A percentile compares a stretch with the other conserved stretches of the same genome.
These are phyloP conservation scores for Xylariaceae sp. DNA, from an alignment of 2,329 filamentous ascomycete genomes.

Conservation along the genomic window DNA sequence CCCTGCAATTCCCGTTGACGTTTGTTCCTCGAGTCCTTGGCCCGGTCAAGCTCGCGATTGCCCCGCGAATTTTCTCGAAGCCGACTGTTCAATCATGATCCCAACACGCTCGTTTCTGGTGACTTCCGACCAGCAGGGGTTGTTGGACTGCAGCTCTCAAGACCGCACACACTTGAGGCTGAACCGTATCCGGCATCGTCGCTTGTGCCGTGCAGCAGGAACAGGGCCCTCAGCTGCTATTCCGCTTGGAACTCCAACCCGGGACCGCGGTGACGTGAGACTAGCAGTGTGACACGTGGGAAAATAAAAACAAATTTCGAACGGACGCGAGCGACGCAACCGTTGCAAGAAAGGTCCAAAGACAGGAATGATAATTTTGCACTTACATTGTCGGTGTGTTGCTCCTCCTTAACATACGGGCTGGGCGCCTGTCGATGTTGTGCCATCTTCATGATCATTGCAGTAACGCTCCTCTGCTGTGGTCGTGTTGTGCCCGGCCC, in stretches of 20 bases:
- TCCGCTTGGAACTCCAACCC: constrained; percentile 15
- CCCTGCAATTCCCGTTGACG: constrained; percentile 45
- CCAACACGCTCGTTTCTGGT: constrained; percentile 13
- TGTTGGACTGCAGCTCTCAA: constrained; percentile 12
- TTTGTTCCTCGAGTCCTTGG: constrained; percentile 36
- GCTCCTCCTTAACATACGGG: constrained; percentile 43
- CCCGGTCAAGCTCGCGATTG: constrained; percentile 45
- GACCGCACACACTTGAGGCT: constrained; percentile 21
- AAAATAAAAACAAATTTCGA: not conserved
- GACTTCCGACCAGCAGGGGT: constrained; percentile 23
- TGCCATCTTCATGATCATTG: constrained; percentile 46
- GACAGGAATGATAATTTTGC: constrained; percentile 21
- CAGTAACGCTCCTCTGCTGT: constrained; percentile 11
- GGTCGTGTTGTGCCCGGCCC: constrained; percentile 6
- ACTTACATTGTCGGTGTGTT: constrained; percentile 42
- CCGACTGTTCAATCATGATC: constrained; percentile 19
- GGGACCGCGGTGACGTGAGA: not conserved
- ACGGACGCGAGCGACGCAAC: constrained; percentile 2
- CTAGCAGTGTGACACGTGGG: constrained; percentile 3
- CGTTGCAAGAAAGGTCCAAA: not conserved
- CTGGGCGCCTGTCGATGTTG: constrained; percentile 43
- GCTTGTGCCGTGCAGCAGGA: constrained; percentile 11
- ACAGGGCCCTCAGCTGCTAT: constrained; percentile 14
- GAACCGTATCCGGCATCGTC: constrained; percentile 11
- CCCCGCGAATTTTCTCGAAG: constrained; percentile 42